Evolutionary conservation across 495 filamentous ascomycete species (phyloP).

Genomic region (Apodospora peruviana): DNA sequence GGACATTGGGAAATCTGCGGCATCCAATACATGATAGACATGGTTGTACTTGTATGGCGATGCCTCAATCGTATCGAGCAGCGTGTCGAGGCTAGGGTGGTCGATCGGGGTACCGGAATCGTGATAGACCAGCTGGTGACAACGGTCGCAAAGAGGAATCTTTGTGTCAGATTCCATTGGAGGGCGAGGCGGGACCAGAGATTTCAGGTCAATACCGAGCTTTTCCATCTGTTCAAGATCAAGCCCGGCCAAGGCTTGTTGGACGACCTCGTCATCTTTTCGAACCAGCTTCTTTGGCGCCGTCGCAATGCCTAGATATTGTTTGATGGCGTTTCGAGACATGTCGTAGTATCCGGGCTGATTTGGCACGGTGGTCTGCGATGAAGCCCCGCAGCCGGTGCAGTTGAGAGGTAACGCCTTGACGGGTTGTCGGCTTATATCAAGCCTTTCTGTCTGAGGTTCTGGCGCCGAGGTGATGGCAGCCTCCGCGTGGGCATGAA

Average conservation of each 20-base stretch:
- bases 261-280: constrained; percentile 28
- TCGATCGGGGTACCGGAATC: constrained; percentile 59
- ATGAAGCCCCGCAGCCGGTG: constrained; percentile 82
- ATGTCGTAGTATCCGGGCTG: constrained; percentile 73
- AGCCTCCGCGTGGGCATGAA: not conserved
- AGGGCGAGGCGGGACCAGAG: constrained; percentile 14
- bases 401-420: constrained; percentile 57
- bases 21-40: constrained; percentile 96
- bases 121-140: constrained; percentile 75
- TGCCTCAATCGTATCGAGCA: constrained; percentile 75
- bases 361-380: constrained; percentile 62
- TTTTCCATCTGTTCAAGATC: constrained; percentile 36
- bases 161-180: constrained; percentile 1
- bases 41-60: constrained; percentile 85
- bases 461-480: not conserved
- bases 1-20: constrained; percentile 94
- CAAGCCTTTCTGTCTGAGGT: not conserved
- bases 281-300: constrained; percentile 14
- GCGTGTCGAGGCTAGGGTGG: constrained; percentile 71
- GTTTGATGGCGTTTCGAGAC: constrained; percentile 46
- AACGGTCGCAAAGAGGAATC: constrained; percentile 72
- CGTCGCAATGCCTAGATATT: constrained; percentile 31
- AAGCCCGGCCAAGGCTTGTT: constrained; percentile 33
- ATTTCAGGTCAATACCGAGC: constrained; percentile 35
- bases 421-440: not conserved